A percentile compares a stretch with the other conserved stretches of the same genome.
Evolutionary conservation across 2,329 filamentous ascomycete genomes (phyloP).

Genomic region (Stachybotrys echinatus): DNA sequence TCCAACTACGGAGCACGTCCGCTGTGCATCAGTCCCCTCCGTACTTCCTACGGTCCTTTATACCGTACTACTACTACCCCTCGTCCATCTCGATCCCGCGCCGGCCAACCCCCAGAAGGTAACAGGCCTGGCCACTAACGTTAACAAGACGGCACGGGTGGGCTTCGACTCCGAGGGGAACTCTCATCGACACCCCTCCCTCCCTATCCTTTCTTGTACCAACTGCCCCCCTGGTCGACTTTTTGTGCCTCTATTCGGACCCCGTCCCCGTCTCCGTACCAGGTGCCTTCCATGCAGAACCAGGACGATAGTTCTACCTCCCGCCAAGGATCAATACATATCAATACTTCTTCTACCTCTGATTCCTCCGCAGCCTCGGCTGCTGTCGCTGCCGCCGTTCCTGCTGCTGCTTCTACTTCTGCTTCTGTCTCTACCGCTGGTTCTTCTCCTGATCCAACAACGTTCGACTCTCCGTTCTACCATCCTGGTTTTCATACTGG

Average conservation of each 20-base stretch:
- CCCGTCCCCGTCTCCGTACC: slow-evolving; percentile 1
- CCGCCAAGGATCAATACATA: background rate
- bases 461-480: background rate
- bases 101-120: background rate
- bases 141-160: background rate
- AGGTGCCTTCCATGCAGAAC: background rate
- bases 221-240: background rate
- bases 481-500: background rate
- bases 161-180: background rate
- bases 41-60: background rate
- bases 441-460: slow-evolving; percentile 2
- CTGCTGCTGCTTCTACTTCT: slow-evolving; percentile 10
- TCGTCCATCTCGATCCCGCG: background rate
- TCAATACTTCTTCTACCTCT: background rate
- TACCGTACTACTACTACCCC: background rate
- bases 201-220: background rate
- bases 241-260: background rate
- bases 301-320: slow-evolving; percentile 1
- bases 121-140: background rate
- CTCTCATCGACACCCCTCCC: background rate
- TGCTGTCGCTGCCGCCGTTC: background rate
- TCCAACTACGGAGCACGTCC: no score
- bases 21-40: background rate
- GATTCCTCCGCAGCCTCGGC: slow-evolving; percentile 4
- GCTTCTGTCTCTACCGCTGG: slow-evolving; percentile 11